Base-by-base conservation (phyloP, 2,329 filamentous ascomycete genomes). In the Colletotrichum higginsianum region DNA sequence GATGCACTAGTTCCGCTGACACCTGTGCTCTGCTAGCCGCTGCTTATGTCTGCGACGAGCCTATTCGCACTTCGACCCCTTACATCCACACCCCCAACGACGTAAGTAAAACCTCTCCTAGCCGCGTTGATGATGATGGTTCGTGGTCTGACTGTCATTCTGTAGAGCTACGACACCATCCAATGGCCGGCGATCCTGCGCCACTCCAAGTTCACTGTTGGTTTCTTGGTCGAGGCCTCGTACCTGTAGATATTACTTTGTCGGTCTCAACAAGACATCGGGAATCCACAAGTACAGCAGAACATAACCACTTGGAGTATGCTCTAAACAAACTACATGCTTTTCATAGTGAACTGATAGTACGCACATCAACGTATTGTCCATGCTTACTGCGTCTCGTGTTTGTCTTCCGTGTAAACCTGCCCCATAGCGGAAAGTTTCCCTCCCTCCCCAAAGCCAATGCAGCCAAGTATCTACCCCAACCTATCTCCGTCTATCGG, bases 21-120 rank as follows among this genome's bases (percentile, higher is more conserved):
- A 69, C 16, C 74, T 69, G 74, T 18, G 63, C 30, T 71, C 50
- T 71, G 5, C 74, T 35, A 83, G 81, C 82, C 50, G 78, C 81
- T 13, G 80, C 81, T 0, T 83, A 81, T 63, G 79, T 80, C 3
- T 79, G 78, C 42, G 82, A 83, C 46, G 82, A 83, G 58, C 69
- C 74, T 5, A 77, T 79, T 2, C 69, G 72, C 9, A 77, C 78
- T 44, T 78, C 77, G 1, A 77, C 74, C 62, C 77, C 78, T 3
- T 79, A 79, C 56, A 79, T 83, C 42, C 81, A 84, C 74, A 75
- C 76, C 35, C 18, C 76, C n/a, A 68, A 71, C 7, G 82, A 84
- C 74, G 81, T 83, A 71, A 80, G 81, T 78, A 35, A 4, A 30
- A 1, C 4, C 21, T 4, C 9, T 7, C 2, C 6, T n/a, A 40